Conservation (phyloP, 306 rosid genomes). For the Vigna radiata region DNA sequence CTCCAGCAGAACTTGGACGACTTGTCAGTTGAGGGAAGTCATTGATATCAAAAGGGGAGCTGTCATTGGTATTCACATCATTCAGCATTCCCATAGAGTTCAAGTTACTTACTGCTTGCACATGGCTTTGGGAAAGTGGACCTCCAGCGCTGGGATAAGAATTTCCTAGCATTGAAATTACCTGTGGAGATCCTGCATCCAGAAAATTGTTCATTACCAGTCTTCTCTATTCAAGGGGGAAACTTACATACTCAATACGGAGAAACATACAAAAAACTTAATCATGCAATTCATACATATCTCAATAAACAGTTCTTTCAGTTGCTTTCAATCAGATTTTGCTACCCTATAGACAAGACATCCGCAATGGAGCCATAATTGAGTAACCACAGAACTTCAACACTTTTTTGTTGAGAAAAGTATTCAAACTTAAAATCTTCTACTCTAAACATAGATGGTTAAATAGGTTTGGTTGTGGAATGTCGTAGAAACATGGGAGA, state of each 20-base stretch:
- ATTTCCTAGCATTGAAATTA: conserved; percentile 85
- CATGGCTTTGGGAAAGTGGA: conserved; percentile 84
- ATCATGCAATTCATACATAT: neutral
- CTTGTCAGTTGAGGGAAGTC: conserved; percentile 93
- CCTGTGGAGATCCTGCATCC: conserved; percentile 90
- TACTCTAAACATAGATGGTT: too few relatives aligned
- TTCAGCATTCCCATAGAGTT: conserved; percentile 93
- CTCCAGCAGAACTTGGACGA: conserved; percentile 98
- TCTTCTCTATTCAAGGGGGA: neutral
- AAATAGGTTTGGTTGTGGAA: too few relatives aligned
- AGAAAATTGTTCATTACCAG: conserved; percentile 48
- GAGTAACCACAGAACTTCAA: too few relatives aligned
- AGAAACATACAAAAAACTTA: conserved; percentile 20
- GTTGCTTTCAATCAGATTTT: conserved; percentile 15
- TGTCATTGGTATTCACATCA: conserved; percentile 83
- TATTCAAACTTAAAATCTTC: too few relatives aligned
- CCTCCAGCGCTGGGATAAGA: conserved; percentile 90
- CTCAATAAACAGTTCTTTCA: neutral
- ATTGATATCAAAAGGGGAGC: conserved; percentile 87
- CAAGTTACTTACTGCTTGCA: conserved; percentile 76
- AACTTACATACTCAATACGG: neutral
- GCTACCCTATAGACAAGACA: neutral
- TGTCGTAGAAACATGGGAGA: too few relatives aligned
- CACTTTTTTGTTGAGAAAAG: too few relatives aligned
- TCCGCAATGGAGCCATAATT: neutral